Conservation (phyloP, 2,329 filamentous ascomycete genomes). For the Myriosclerotinia curreyana region DNA sequence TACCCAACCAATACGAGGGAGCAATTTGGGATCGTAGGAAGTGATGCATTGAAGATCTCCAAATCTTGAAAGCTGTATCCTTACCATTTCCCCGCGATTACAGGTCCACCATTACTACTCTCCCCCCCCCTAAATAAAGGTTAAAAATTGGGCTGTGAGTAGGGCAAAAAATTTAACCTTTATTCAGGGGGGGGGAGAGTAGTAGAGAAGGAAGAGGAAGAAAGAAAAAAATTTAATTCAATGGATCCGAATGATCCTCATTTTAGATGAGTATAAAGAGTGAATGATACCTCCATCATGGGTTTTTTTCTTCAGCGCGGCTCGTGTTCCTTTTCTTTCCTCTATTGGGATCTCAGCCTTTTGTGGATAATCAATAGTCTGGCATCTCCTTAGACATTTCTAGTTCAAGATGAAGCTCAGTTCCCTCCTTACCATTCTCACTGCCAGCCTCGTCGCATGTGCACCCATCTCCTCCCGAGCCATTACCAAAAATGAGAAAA, state of each 20-base stretch:
- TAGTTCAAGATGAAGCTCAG: slow-evolving; percentile 13
- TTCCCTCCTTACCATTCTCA: slow-evolving; percentile 13
- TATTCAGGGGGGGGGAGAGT: too few relatives aligned
- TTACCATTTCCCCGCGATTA: not conserved
- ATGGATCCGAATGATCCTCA: not conserved
- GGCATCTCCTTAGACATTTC: not conserved
- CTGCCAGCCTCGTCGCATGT: slow-evolving; percentile 25
- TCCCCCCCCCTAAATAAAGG: too few relatives aligned
- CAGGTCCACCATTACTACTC: not conserved
- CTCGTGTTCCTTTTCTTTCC: not conserved
- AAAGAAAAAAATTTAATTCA: not conserved
- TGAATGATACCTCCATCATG: not conserved
- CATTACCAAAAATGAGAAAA: slow-evolving; percentile 12
- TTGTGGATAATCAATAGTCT: not conserved
- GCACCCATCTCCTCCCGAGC: slow-evolving; percentile 18
- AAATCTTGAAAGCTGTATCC: not conserved
- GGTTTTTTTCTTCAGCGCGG: slow-evolving; percentile 7
- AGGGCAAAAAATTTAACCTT: too few relatives aligned
- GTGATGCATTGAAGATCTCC: not conserved
- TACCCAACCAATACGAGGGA: not conserved
- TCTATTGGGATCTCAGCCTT: not conserved
- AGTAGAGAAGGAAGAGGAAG: not conserved
- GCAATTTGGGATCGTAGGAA: not conserved
- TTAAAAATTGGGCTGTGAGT: too few relatives aligned
- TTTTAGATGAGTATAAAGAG: slow-evolving; percentile 1